Conservation (phyloP, 768 basidiomycete species). For the Lentinula detonsa region DNA sequence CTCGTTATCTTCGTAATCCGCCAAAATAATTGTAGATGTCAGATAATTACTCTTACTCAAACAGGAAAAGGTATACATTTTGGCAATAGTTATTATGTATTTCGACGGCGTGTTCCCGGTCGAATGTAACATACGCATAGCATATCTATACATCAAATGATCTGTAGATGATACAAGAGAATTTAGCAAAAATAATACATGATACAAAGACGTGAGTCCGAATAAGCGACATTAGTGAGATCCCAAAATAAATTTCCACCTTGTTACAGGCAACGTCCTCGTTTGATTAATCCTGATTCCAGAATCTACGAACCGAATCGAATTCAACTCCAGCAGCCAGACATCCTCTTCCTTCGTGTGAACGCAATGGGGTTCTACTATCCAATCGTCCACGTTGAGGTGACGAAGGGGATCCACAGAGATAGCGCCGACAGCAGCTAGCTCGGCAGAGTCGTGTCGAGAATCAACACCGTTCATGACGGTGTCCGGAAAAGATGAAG, state of each 20-base stretch:
- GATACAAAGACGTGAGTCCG: not conserved
- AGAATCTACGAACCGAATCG: not conserved
- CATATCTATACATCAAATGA: too few relatives aligned
- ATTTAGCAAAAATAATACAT: not conserved
- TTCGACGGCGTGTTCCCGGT: too few relatives aligned
- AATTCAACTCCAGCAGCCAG: not conserved
- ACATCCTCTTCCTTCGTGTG: not conserved
- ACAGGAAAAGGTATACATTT: too few relatives aligned
- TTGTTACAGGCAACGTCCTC: not conserved
- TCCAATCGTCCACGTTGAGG: not conserved
- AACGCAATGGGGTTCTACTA: not conserved
- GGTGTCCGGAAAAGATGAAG: not conserved
- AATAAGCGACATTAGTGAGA: not conserved
- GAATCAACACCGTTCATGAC: not conserved
- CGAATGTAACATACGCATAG: too few relatives aligned
- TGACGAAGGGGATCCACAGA: not conserved
- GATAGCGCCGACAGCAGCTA: not conserved
- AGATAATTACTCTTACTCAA: too few relatives aligned
- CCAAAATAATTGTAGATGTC: too few relatives aligned
- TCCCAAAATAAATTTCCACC: not conserved
- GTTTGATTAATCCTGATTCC: not conserved
- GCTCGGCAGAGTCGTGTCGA: not conserved
- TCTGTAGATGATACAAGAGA: too few relatives aligned
- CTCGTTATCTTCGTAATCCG: too few relatives aligned
- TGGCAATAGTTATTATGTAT: too few relatives aligned